Base-by-base conservation (phyloP, 1,284 basidiomycete genomes). In the Meira miltonrushii region DNA sequence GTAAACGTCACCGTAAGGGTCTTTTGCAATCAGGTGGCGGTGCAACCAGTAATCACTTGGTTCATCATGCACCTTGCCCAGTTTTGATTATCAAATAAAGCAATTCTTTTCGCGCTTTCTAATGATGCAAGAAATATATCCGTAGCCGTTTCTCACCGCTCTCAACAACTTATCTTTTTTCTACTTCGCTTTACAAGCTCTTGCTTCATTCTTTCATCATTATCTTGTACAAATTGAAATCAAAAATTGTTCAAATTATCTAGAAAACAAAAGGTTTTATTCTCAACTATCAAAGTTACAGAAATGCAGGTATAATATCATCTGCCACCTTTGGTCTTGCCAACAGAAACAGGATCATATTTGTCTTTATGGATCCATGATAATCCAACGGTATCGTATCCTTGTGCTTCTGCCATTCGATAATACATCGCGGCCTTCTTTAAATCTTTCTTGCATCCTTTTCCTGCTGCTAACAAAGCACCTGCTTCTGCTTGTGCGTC, bases 401-500 rank as follows among this genome's bases (percentile, higher is more conserved):
- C 72, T 37, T 63, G 61, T 11, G 65, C 68, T 37, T 64, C 58
- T 23, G 90, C 91, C 57, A 86, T 85, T 15, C 90, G 85, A 79
- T 93, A 93, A 87, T 91, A 93, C 79, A 85, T 87, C 1, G 91
- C 90, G 1, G 91, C 87, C 74, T 87, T 86, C 68, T 87, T 89
- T 69, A 86, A 84, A 79, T 92, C 86, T 80, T 90, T 92, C 82
- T 91, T 92, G 77, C 88, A 89, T 10, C 61, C 61, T 69, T 87
- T 90, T 6, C 88, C 90, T 68, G 90, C 89, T 0, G 87, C 85
- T 43, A 89, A 83, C 76, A 88, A 89, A 72, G 90, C 92, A 0
- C 84, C 91, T 11, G 92, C 83, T 52, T 80, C 74, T 65, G 85
- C 85, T 79, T 92, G 90, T 0, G 90, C 90, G 75, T 93, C 91